Base-by-base conservation (phyloP, 805 yeast species). In the Cyberlindnera galapagoensis region DNA sequence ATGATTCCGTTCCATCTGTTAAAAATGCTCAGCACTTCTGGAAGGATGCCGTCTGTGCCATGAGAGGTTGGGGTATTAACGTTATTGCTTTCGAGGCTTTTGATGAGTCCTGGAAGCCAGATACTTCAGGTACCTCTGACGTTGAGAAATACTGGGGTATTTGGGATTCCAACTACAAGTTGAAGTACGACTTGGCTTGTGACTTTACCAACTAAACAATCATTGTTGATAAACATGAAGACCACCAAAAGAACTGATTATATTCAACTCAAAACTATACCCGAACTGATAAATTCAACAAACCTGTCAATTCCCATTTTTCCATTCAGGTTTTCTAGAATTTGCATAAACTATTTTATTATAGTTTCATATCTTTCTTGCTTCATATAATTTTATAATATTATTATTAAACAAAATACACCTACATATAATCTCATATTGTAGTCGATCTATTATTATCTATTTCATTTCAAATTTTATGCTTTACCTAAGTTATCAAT, bases 141-240 rank as follows among this genome's bases (percentile, higher is more conserved):
- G 95, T 85, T 44, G 97, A 90, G 71, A 76, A 81, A 60, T 77
- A 86, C 71, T 90, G 96, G 96, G 97, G 97, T 69, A 81, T 85
- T 38, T 84, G 78, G 67, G 78, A 74, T 47, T 47, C 70, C 38
- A 59, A 66, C 44, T 52, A 65, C 50, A 47, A 53, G 25, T 54
- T 62, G 48, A 74, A 74, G 54, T 74, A 65, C 48, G 48, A 61
- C 24, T 52, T 73, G 39, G 43, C 47, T 30, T 74, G 80, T 62
- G 65, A 67, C 40, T 72, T 67, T 50, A 54, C 58, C 26, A 24
- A 32, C 28, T 21, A 21, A 21, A 18, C n/a, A 11, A 18, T n/a
- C n/a, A 17, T 17, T 9, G n/a, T 5, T 21, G 25, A 29, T n/a
- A 12, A 12, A n/a, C n/a, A n/a, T n/a, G n/a, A n/a, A n/a, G n/a